Evolutionary conservation across 202 grass and related monocot species (phyloP), one percentile per base, ranked within the genome.

Genomic region (Setaria italica): DNA sequence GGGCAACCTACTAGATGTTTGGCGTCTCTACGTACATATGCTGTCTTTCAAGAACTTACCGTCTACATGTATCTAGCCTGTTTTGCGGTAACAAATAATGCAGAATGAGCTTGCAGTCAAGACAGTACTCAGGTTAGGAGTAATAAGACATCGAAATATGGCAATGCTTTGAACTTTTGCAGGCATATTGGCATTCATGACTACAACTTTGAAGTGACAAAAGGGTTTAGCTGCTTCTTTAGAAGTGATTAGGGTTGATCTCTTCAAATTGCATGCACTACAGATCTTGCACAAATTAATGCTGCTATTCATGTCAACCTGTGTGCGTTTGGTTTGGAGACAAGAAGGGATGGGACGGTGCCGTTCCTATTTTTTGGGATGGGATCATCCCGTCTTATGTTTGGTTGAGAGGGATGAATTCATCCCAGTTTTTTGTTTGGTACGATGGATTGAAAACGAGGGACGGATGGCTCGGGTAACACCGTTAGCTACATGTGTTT

Each of bases 261-360:
- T 20, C 13, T 62, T 50, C 11, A 33, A 50, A 62, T 76, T 82
- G 50, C 62, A 67, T 76, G 85, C 51, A 78, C 39, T 39, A 78
- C 63, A n/a, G 0, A 78, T 70, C 4, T 33, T 81, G 57, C 51
- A 84, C 57, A 42, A 32, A 76, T 16, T 51, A 70, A 12, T 77
- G 60, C 8, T 57, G 5, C 30, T 41, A 50, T 72, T 12, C 17
- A 25, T 90, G 32, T 54, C 20, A 72, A 98, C 96, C 97, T 96
- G 93, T 51, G 62, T n/a, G n/a, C n/a, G n/a, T n/a, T n/a, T n/a
- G n/a, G n/a, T n/a, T n/a, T n/a, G n/a, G n/a, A n/a, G n/a, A n/a
- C n/a, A n/a, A n/a, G n/a, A n/a, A n/a, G n/a, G n/a, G n/a, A n/a
- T n/a, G n/a, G n/a, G n/a, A n/a, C n/a, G n/a, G n/a, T n/a, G n/a